Percentiles rank a stretch among this genome's conserved stretches.
These are phyloP conservation scores for Nakaseomyces glabratus DNA, from an alignment of 1,139 yeast species.

Conservation along the genomic window DNA sequence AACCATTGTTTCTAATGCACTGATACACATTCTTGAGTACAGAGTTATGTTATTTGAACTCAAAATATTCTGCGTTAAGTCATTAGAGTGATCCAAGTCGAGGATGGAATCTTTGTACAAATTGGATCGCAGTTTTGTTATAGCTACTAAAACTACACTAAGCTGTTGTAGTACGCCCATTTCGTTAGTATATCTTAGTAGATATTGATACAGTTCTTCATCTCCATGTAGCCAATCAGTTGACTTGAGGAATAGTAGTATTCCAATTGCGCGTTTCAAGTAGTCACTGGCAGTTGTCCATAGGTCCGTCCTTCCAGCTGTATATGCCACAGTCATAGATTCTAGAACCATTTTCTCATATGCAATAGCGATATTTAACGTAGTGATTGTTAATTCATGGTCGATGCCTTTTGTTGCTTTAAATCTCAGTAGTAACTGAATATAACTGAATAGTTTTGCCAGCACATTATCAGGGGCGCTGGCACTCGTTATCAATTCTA, in stretches of 20 bases:
- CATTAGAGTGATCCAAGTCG: slow-evolving; percentile 18
- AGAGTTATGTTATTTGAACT: background rate
- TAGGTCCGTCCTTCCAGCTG: background rate
- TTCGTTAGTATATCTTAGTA: slow-evolving; percentile 12
- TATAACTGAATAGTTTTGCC: background rate
- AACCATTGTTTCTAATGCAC: slow-evolving; percentile 19
- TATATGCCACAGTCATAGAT: slow-evolving; percentile 5
- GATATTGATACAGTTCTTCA: background rate
- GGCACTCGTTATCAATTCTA: too few relatives aligned
- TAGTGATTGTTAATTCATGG: background rate
- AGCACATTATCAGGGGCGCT: too few relatives aligned
- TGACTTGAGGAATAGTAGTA: background rate
- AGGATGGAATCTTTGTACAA: slow-evolving; percentile 21
- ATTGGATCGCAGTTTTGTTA: slow-evolving; percentile 23
- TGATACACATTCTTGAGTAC: slow-evolving; percentile 22
- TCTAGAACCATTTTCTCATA: background rate
- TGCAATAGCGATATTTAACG: background rate
- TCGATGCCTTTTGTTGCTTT: background rate
- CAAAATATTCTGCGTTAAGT: background rate
- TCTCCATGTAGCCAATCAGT: background rate
- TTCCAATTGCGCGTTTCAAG: slow-evolving; percentile 4
- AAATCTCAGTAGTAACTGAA: background rate
- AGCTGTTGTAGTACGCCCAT: slow-evolving; percentile 24
- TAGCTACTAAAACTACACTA: slow-evolving; percentile 22
- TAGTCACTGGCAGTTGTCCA: slow-evolving; percentile 4